These are phyloP conservation scores for Lactarius vividus DNA, from an alignment of 768 basidiomycete genomes.

Conservation along the genomic window DNA sequence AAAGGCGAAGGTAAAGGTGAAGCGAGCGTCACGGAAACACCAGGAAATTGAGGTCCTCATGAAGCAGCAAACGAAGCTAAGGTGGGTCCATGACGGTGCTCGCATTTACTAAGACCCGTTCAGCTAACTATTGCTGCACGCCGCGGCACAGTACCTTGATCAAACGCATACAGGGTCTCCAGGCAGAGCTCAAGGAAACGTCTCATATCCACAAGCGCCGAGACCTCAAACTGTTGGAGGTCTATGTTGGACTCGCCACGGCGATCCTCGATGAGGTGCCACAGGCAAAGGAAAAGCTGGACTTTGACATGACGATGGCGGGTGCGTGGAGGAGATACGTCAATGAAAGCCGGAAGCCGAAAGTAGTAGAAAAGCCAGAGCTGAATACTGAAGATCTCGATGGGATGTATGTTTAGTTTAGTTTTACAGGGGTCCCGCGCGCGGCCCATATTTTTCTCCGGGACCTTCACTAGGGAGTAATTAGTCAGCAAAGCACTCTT, in stretches of 20 bases:
- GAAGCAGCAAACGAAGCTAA: conserved; percentile 15
- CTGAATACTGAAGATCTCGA: conserved; percentile 19
- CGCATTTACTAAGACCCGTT: too few species aligned
- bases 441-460: neutral
- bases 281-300: conserved; percentile 11
- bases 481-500: neutral
- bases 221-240: conserved; percentile 8
- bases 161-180: conserved; percentile 9
- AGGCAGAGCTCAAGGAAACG: neutral
- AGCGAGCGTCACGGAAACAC: conserved; percentile 13
- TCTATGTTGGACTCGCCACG: neutral
- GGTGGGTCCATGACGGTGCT: neutral
- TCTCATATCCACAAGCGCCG: conserved; percentile 8
- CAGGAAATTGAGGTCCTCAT: conserved; percentile 23
- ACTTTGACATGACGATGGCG: conserved; percentile 10
- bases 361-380: conserved; percentile 16
- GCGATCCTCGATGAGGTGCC: conserved; percentile 6
- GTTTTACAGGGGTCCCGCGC: neutral
- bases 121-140: neutral
- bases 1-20: conserved; percentile 23
- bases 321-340: conserved; percentile 13
- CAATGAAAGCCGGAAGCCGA: conserved; percentile 7
- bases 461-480: neutral
- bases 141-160: neutral
- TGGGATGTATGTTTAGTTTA: neutral